Conservation (phyloP, 2,329 filamentous ascomycete species). For the Ilyonectria sp. region DNA sequence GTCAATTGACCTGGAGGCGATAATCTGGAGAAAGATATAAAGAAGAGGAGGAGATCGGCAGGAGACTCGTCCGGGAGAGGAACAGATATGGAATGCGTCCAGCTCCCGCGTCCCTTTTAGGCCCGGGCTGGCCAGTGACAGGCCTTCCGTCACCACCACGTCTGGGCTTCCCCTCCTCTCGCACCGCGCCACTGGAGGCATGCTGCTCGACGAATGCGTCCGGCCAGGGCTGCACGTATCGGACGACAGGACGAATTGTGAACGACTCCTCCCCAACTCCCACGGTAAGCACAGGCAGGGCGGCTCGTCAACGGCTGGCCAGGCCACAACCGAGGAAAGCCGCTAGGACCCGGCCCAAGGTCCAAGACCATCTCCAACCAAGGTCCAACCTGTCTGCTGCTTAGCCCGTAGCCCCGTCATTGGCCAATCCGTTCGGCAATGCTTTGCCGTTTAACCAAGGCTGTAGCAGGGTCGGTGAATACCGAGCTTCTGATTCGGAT, state of each 20-base stretch:
- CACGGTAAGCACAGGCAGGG: not conserved
- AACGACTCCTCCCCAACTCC: not conserved
- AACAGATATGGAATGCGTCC: not conserved
- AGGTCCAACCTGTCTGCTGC: constrained; percentile 24
- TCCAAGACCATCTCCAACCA: constrained; percentile 24
- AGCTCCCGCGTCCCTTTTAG: not conserved
- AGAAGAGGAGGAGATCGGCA: not conserved
- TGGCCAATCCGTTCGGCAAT: constrained; percentile 51
- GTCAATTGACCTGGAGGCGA: not conserved
- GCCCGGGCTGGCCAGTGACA: not conserved
- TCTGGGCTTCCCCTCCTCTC: not conserved
- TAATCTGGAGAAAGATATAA: not conserved
- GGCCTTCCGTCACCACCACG: not conserved
- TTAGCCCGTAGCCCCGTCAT: constrained; percentile 37
- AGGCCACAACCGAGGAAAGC: constrained; percentile 54
- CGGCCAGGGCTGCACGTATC: constrained; percentile 14
- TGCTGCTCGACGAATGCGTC: not conserved
- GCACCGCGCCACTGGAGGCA: not conserved
- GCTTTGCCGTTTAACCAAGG: constrained; percentile 49
- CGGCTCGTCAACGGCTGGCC: constrained; percentile 5
- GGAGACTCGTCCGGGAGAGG: not conserved
- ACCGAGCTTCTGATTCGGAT: not conserved
- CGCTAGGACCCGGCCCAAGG: constrained; percentile 45
- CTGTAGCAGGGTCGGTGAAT: constrained; percentile 15
- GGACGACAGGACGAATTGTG: constrained; percentile 33